Base-by-base conservation (phyloP, 805 yeast genomes). In the Lipomyces oligophaga region DNA sequence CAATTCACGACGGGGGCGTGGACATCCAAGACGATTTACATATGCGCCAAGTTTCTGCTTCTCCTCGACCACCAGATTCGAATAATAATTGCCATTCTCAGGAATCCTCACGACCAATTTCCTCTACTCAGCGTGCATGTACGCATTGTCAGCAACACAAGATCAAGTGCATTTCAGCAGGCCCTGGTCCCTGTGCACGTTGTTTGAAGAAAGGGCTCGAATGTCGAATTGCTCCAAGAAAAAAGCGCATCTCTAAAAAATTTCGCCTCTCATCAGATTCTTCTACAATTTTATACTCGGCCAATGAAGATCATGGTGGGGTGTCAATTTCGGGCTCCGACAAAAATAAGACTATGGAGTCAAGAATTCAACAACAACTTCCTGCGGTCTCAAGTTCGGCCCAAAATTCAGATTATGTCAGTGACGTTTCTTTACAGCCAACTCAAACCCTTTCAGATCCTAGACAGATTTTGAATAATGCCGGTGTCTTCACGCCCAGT, bases 121-220 rank as follows among this genome's bases (percentile, higher is more conserved):
- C n/a, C n/a, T n/a, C n/a, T n/a, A n/a, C 52, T n/a, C 49, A 46
- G 32, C 42, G 55, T 5, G 55, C 55, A 7, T 50, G 55, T 37
- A 50, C 55, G 10, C 43, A 50, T 19, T 50, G 55, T 28, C 55
- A 50, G 46, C 38, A 41, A 6, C 55, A 50, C 34, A 50, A 50
- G 37, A 50, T 50, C 31, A 42, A 40, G 24, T 50, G 55, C 38
- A 32, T 50, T 6, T 15, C 35, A 5, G 32, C 35, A 10, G 46
- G 40, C n/a, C 3, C 41, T 4, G 55, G 55, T 8, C 44, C 55
- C 3, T 50, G 55, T 35, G 43, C 33, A 16, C 55, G 55, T 18
- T 50, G 55, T 15, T 21, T 36, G 24, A 42, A 47, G 46, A 46
- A 50, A 18, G 55, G 52, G 8, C 39, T 47, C 21, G 7, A 34